Evolutionary conservation across 371 early-diverging fungal genomes (phyloP).

Genomic region (Mortierella sp.): DNA sequence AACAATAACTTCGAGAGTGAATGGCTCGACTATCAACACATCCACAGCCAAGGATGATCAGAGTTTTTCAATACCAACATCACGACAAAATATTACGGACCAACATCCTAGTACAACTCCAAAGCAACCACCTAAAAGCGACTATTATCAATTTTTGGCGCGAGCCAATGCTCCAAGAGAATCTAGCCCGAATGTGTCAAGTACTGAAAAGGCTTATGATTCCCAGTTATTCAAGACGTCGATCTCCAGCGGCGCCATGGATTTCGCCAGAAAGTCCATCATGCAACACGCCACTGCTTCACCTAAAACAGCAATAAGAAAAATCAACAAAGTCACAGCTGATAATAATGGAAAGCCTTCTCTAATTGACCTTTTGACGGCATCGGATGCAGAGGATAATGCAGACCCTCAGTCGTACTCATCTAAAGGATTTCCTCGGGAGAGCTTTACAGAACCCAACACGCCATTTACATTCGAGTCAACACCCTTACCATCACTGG

Average conservation of each 20-base stretch:
- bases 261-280: conserved; percentile 38
- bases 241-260: conserved; percentile 13
- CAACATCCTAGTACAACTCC: conserved; percentile 19
- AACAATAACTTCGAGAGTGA: background rate
- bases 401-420: background rate
- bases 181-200: background rate
- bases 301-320: conserved; percentile 23
- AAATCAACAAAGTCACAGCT: conserved; percentile 22
- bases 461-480: conserved; percentile 27
- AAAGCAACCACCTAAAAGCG: conserved; percentile 6
- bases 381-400: conserved; percentile 14
- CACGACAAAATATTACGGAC: background rate
- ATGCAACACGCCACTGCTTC: conserved; percentile 29
- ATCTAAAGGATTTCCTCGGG: background rate
- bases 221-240: background rate
- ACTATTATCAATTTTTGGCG: conserved; percentile 11
- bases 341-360: conserved; percentile 24
- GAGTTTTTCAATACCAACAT: background rate
- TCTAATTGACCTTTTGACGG: conserved; percentile 25
- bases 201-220: background rate
- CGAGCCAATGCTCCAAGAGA: background rate
- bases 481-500: conserved; percentile 9
- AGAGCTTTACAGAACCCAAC: conserved; percentile 16
- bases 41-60: background rate
- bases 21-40: background rate